These are phyloP conservation scores for Calocera viscosa DNA, from an alignment of 768 basidiomycete species.

Conservation along the genomic window DNA sequence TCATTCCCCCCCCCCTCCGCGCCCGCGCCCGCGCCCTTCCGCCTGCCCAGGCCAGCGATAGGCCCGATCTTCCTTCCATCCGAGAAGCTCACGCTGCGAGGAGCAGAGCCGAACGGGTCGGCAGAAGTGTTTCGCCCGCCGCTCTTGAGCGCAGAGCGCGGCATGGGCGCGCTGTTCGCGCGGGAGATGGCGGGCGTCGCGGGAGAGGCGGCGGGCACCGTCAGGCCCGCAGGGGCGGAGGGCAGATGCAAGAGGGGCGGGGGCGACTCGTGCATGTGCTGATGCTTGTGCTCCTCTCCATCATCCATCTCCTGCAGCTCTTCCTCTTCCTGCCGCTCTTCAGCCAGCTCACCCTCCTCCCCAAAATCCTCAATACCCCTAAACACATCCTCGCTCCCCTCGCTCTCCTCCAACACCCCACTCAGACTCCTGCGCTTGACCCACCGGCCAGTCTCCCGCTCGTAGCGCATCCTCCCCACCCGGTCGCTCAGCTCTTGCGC, in stretches of 20 bases:
- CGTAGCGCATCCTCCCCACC: constrained; percentile 80
- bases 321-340: constrained; percentile 13
- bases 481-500: constrained; percentile 53
- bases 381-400: constrained; percentile 78
- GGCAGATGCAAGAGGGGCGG: constrained; percentile 9
- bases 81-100: constrained; percentile 92
- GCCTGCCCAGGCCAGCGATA: constrained; percentile 46
- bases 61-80: constrained; percentile 85
- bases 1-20: constrained; percentile 21
- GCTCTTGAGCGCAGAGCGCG: constrained; percentile 32
- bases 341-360: constrained; percentile 36
- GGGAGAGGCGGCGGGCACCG: constrained; percentile 4
- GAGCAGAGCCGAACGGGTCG: constrained; percentile 25
- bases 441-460: constrained; percentile 75
- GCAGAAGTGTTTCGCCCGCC: constrained; percentile 17
- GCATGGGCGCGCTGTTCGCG: constrained; percentile 26
- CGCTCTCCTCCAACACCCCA: constrained; percentile 30
- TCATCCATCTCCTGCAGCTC: constrained; percentile 17
- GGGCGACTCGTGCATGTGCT: background rate
- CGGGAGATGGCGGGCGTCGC: constrained; percentile 26
- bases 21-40: constrained; percentile 27
- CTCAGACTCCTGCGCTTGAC: constrained; percentile 37
- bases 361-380: constrained; percentile 77
- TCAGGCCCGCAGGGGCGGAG: background rate
- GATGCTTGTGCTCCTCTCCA: background rate